Conservation (phyloP, 768 basidiomycete species). For the Rhodotorula diobovata region DNA sequence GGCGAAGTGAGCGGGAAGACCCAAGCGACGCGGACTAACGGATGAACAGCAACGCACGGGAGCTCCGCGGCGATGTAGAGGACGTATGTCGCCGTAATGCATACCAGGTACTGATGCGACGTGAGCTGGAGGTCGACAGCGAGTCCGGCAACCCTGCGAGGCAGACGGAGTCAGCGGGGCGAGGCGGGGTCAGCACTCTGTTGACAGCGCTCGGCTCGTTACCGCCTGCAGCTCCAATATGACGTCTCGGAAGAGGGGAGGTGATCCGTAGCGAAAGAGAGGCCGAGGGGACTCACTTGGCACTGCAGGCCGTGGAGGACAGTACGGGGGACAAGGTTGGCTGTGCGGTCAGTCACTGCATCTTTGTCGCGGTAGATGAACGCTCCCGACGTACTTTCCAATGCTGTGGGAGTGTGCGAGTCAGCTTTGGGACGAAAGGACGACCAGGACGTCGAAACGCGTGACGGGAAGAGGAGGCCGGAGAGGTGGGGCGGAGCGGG, state of each 20-base stretch:
- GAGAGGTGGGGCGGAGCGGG: no score
- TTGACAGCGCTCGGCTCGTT: background rate
- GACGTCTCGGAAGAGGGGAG: background rate
- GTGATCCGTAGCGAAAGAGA: background rate
- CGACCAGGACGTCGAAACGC: background rate
- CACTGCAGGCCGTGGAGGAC: background rate
- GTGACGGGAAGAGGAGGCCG: no score
- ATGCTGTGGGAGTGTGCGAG: background rate
- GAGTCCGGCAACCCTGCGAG: conserved; percentile 14
- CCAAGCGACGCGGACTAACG: conserved; percentile 50
- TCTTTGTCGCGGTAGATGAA: no score
- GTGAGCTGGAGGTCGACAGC: conserved; percentile 45
- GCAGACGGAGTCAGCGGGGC: background rate
- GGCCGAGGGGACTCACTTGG: background rate
- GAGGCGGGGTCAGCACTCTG: background rate
- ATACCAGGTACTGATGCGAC: conserved; percentile 48
- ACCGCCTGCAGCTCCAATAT: no score
- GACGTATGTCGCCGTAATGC: conserved; percentile 45
- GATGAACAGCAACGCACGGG: conserved; percentile 38
- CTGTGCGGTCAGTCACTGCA: no score
- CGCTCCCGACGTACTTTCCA: background rate
- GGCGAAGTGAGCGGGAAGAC: conserved; percentile 21
- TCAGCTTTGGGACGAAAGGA: background rate
- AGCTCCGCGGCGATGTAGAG: conserved; percentile 48
- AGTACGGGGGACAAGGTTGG: background rate